Evolutionary conservation across 192 early-diverging fungal species (phyloP).

Genomic region (Coemansia sp.): DNA sequence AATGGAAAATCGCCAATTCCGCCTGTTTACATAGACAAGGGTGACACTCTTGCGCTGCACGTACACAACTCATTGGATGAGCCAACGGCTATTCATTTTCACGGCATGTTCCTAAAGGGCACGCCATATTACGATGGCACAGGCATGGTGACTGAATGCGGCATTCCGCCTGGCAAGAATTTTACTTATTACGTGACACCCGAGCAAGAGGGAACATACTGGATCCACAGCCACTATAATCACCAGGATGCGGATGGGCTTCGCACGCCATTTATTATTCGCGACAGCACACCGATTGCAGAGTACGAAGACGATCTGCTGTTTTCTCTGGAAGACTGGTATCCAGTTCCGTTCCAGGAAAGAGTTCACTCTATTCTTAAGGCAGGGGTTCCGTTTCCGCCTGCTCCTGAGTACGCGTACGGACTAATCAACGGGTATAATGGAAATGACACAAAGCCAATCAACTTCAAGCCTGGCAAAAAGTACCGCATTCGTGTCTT

Average conservation of each 20-base stretch:
- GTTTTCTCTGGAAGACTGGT: slow-evolving; percentile 68
- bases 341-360: slow-evolving; percentile 30
- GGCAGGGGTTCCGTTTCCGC: slow-evolving; percentile 31
- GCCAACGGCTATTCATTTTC: slow-evolving; percentile 62
- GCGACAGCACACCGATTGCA: slow-evolving; percentile 52
- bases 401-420: neutral
- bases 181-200: slow-evolving; percentile 68
- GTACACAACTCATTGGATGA: slow-evolving; percentile 55
- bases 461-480: slow-evolving; percentile 7
- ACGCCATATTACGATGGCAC: slow-evolving; percentile 66
- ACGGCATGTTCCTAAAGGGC: slow-evolving; percentile 73
- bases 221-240: slow-evolving; percentile 68
- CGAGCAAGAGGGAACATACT: slow-evolving; percentile 73
- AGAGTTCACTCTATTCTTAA: slow-evolving; percentile 38
- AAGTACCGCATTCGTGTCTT: slow-evolving; percentile 21
- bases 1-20: slow-evolving; percentile 63
- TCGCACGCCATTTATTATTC: slow-evolving; percentile 66
- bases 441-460: slow-evolving; percentile 9
- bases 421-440: slow-evolving; percentile 20
- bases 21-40: slow-evolving; percentile 9
- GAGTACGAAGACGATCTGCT: slow-evolving; percentile 66
- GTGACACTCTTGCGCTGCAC: slow-evolving; percentile 31
- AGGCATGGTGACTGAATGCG: slow-evolving; percentile 65
- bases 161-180: slow-evolving; percentile 60
- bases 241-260: slow-evolving; percentile 77